These are phyloP conservation scores for Rhododendron griersonianum DNA, from an alignment of 148 eudicot genomes.

Conservation along the genomic window DNA sequence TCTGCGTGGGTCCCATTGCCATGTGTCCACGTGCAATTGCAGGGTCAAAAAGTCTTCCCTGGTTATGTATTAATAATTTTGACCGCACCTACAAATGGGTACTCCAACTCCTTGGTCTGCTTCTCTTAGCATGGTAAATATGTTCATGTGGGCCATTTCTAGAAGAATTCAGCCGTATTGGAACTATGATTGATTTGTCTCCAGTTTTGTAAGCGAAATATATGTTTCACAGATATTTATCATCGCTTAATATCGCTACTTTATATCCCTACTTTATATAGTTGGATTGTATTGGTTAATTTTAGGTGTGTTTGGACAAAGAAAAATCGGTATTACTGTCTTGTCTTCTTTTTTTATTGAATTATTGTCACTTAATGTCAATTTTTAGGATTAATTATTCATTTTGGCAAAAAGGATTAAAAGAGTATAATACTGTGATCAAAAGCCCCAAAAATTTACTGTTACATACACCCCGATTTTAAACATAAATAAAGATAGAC, in stretches of 20 bases:
- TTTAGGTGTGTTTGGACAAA: not conserved
- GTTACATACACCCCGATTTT: too few relatives aligned
- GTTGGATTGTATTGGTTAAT: not conserved
- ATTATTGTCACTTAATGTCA: not conserved
- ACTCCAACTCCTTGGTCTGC: not conserved
- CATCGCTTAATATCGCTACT: not conserved
- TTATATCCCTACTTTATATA: not conserved
- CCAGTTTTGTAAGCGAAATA: not conserved
- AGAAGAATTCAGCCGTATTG: not conserved
- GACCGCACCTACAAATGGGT: not conserved
- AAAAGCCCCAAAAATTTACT: not conserved
- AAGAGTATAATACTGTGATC: not conserved
- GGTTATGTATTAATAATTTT: too few relatives aligned
- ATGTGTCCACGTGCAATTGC: too few relatives aligned
- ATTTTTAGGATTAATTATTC: not conserved
- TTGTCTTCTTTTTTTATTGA: too few relatives aligned
- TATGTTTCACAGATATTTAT: too few relatives aligned
- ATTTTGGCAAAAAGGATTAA: not conserved
- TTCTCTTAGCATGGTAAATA: not conserved
- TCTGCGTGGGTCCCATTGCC: too few relatives aligned
- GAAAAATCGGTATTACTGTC: too few relatives aligned
- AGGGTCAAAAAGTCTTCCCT: too few relatives aligned
- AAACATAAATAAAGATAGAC: too few relatives aligned
- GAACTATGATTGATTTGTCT: not conserved
- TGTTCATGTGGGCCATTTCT: not conserved